phyloP scores from a whole-genome alignment of 2,329 filamentous ascomycete genomes.

The Fusarium avenaceum region DNA sequence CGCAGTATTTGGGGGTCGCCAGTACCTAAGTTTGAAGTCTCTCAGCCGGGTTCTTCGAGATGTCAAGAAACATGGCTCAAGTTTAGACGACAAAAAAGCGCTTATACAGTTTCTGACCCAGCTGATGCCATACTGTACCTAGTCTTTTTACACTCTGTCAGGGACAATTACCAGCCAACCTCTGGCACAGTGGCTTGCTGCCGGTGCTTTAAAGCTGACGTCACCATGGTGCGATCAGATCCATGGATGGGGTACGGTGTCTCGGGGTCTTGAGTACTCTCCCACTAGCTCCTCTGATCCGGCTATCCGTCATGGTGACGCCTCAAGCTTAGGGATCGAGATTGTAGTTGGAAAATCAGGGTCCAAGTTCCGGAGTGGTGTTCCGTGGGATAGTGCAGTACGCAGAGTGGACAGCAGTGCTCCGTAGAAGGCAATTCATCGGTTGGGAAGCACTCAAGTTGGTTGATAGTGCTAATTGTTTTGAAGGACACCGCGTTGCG shows the following conservation, averaged over 20 bases:
- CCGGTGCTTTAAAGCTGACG: slow-evolving; percentile 41
- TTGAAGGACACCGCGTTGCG: slow-evolving; percentile 5
- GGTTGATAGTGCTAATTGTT: slow-evolving; percentile 4
- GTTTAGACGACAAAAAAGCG: no score
- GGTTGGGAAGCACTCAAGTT: slow-evolving; percentile 8
- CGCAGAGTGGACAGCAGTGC: background rate
- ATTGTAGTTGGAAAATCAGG: slow-evolving; percentile 51
- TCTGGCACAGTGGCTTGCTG: slow-evolving; percentile 29
- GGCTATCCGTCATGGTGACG: slow-evolving; percentile 48
- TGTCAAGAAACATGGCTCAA: no score
- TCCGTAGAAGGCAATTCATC: slow-evolving; percentile 10
- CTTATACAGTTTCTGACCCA: no score
- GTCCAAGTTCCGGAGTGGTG: slow-evolving; percentile 45
- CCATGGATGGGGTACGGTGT: slow-evolving; percentile 6
- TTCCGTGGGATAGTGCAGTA: slow-evolving; percentile 36
- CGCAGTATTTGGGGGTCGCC: slow-evolving; percentile 10
- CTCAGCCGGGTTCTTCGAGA: background rate
- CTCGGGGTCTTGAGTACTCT: slow-evolving; percentile 35
- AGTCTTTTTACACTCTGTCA: no score
- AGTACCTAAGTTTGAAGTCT: slow-evolving; percentile 23
- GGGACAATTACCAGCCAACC: slow-evolving; percentile 17
- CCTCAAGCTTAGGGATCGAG: slow-evolving; percentile 49
- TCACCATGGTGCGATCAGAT: slow-evolving; percentile 48
- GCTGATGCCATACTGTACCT: no score
- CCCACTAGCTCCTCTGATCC: slow-evolving; percentile 26